Percentiles rank a stretch among this genome's conserved stretches.
Conservation (phyloP, 805 yeast genomes). For the Zygosaccharomyces kombuchaensis region DNA sequence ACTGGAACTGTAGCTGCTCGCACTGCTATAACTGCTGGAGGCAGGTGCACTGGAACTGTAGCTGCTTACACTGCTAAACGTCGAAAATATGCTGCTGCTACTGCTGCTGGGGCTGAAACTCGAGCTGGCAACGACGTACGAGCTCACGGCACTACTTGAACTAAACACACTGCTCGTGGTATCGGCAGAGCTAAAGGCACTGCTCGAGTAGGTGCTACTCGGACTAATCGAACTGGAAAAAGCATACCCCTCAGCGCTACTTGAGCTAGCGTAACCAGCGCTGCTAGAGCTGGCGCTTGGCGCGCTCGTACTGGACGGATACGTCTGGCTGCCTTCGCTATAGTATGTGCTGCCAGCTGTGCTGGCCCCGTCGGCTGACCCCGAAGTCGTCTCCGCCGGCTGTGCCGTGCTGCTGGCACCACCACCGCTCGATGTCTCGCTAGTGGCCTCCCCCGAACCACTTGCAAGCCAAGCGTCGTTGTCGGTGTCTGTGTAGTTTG, state of each 20-base stretch:
- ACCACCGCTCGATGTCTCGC: neutral
- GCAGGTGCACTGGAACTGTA: neutral
- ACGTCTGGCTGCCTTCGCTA: neutral
- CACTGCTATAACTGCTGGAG: neutral
- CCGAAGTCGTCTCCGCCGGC: neutral
- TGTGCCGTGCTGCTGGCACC: neutral
- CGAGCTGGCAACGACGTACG: constrained; percentile 1
- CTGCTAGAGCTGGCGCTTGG: constrained; percentile 5
- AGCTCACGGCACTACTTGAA: constrained; percentile 4
- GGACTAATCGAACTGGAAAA: no score
- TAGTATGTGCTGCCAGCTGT: neutral
- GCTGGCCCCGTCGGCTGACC: neutral
- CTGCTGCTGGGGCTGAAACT: neutral
- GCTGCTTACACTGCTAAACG: neutral
- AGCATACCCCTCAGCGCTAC: neutral
- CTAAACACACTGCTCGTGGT: neutral
- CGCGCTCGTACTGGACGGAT: constrained; percentile 8
- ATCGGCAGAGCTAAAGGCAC: no score
- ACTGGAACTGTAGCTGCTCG: neutral
- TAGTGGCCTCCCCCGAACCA: neutral
- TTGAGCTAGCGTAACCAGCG: neutral
- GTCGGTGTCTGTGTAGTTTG: neutral
- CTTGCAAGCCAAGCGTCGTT: neutral
- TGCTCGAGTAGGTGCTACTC: neutral
- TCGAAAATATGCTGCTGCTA: neutral